Base-by-base conservation (phyloP, 2,329 filamentous ascomycete genomes). In the Neurospora sp. region DNA sequence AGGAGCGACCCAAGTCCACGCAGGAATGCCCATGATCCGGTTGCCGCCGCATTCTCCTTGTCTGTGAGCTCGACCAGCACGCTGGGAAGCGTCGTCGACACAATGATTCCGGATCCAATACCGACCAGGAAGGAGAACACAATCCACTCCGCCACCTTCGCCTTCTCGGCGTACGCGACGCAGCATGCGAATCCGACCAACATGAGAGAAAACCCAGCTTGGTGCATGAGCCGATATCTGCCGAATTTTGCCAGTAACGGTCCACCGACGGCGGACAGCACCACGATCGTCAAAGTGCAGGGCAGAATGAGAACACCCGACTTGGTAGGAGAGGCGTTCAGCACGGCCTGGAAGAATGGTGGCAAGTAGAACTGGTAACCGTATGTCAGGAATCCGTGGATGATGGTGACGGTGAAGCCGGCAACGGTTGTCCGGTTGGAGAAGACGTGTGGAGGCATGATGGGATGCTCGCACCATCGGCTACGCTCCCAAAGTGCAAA, bases 371-470 rank as follows among this genome's bases (percentile, higher is more conserved):
- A 81, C 69, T 78, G 74, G 36, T 77, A 74, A 74, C 80, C 81
- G 68, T 78, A 78, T 0, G 78, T 74, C 19, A 82, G 72, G 15
- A 84, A 73, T 33, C 77, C 77, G 65, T 82, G 78, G 10, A 83
- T 66, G 41, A 82, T 79, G 8, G 79, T 80, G 19, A 80, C 70
- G 4, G 75, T 65, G 66, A 80, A 80, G 1, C 74, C 77, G 3
- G 77, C 73, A 2, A 74, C 69, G 0, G 74, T 77, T 2, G 83
- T 85, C 4, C 81, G 78, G 73, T 83, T 85, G 1, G 75, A 76
- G 76, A 86, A 85, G 33, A 86, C 76, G 23, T 77, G 75, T 1
- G 79, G 77, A 0, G 83, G 83, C 73, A 85, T 81, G 67, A 81
- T 80, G 5, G 79, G 76, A 66, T 80, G 66, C 11, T 57, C 6